A percentile compares a stretch with the other conserved stretches of the same genome.
Conservation (phyloP, 371 early-diverging fungal species). For the Rhizomucor miehei region DNA sequence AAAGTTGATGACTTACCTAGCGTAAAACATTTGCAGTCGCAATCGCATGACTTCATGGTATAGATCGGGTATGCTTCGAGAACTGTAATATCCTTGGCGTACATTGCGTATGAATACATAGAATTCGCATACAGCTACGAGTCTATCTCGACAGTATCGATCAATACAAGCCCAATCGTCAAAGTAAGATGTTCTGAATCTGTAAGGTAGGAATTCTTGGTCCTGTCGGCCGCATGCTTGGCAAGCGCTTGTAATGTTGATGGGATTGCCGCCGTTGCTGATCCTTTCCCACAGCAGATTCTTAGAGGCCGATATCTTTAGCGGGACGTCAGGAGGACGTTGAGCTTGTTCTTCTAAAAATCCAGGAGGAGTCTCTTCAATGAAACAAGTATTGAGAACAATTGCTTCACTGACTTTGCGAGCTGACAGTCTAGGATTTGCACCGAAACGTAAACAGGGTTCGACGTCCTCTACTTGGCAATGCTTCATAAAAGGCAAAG, state of each 20-base stretch:
- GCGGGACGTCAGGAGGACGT: constrained; percentile 47
- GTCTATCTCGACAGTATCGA: constrained; percentile 82
- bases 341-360: constrained; percentile 70
- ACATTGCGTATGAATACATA: constrained; percentile 89
- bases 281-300: constrained; percentile 68
- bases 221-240: constrained; percentile 83
- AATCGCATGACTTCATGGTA: constrained; percentile 80
- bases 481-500: constrained; percentile 77
- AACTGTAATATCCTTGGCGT: constrained; percentile 79
- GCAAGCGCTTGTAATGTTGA: constrained; percentile 62
- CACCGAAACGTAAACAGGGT: constrained; percentile 88
- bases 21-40: constrained; percentile 90
- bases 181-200: constrained; percentile 75
- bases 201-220: constrained; percentile 61
- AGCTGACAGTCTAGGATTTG: constrained; percentile 78
- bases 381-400: constrained; percentile 71
- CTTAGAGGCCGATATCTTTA: constrained; percentile 56
- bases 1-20: constrained; percentile 22
- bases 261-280: constrained; percentile 40
- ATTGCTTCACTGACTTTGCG: constrained; percentile 88
- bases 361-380: constrained; percentile 68
- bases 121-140: constrained; percentile 92
- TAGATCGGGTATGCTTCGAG: constrained; percentile 70
- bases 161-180: constrained; percentile 91
- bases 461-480: constrained; percentile 86